Conservation (phyloP, 1,139 yeast species). For the Blastobotrys arbuscula region DNA sequence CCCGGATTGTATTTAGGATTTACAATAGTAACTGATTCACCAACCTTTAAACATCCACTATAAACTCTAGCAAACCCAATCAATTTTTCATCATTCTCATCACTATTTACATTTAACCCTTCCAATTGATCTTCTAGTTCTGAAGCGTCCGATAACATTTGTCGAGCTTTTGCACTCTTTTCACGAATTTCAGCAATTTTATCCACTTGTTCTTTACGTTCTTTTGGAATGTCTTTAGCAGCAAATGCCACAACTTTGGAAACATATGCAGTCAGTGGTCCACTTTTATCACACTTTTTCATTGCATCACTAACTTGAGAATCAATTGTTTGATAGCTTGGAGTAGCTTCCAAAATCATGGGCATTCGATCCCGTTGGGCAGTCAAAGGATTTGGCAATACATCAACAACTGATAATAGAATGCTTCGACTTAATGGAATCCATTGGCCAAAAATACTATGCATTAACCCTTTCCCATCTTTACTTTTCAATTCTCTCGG, state of each 20-base stretch:
- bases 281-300: slow-evolving; percentile 55
- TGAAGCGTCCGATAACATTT: slow-evolving; percentile 14
- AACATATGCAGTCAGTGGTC: slow-evolving; percentile 73
- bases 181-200: slow-evolving; percentile 56
- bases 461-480: slow-evolving; percentile 60
- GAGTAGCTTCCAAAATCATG: slow-evolving; percentile 54
- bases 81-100: slow-evolving; percentile 37
- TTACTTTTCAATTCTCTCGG: slow-evolving; percentile 79
- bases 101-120: slow-evolving; percentile 19
- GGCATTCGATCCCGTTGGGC: slow-evolving; percentile 74
- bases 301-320: slow-evolving; percentile 49
- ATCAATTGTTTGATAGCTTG: slow-evolving; percentile 49
- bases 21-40: slow-evolving; percentile 66
- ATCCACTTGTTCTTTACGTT: slow-evolving; percentile 25
- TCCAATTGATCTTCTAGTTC: slow-evolving; percentile 36
- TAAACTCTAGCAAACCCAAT: slow-evolving; percentile 87
- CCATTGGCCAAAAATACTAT: slow-evolving; percentile 87
- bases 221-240: slow-evolving; percentile 68
- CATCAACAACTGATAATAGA: slow-evolving; percentile 75
- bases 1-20: slow-evolving; percentile 87
- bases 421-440: slow-evolving; percentile 86
- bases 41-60: slow-evolving; percentile 72
- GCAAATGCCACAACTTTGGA: slow-evolving; percentile 88
- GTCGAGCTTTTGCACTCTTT: slow-evolving; percentile 53
- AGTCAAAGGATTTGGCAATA: slow-evolving; percentile 71